These are phyloP conservation scores for Sophora flavescens DNA, from an alignment of 306 rosid species.

Conservation along the genomic window DNA sequence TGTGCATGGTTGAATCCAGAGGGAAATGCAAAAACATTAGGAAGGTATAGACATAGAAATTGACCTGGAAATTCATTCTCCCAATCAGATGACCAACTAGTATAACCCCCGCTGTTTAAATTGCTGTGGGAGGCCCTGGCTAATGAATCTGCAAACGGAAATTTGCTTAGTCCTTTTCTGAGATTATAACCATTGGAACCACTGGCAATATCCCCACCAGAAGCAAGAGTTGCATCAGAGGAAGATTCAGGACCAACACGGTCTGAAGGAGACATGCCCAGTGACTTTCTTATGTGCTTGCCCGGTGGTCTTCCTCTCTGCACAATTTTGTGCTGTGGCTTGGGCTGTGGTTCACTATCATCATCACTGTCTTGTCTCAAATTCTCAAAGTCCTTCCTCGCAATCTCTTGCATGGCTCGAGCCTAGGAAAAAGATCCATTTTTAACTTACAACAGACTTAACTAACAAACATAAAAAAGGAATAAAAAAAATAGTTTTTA, in stretches of 20 bases:
- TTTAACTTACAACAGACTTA: slow-evolving; percentile 31
- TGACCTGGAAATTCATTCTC: slow-evolving; percentile 93
- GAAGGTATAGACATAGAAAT: slow-evolving; percentile 13
- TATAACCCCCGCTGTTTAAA: slow-evolving; percentile 62
- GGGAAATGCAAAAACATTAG: slow-evolving; percentile 14
- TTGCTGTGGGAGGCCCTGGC: slow-evolving; percentile 53
- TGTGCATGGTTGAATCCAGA: background rate
- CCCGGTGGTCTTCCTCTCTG: slow-evolving; percentile 96
- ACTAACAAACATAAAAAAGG: slow-evolving; percentile 8
- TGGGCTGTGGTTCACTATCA: slow-evolving; percentile 70
- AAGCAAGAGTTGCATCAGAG: slow-evolving; percentile 70
- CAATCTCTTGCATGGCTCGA: slow-evolving; percentile 87
- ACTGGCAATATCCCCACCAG: slow-evolving; percentile 69
- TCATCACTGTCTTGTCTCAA: slow-evolving; percentile 84
- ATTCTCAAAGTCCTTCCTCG: slow-evolving; percentile 87
- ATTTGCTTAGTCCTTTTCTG: slow-evolving; percentile 65
- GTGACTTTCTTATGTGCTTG: slow-evolving; percentile 63
- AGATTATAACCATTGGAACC: slow-evolving; percentile 73
- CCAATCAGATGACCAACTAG: slow-evolving; percentile 75
- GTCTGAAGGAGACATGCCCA: slow-evolving; percentile 60
- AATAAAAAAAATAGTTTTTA: slow-evolving; percentile 16
- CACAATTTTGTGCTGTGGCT: slow-evolving; percentile 69
- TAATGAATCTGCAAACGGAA: slow-evolving; percentile 57
- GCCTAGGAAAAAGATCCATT: slow-evolving; percentile 61
- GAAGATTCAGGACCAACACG: slow-evolving; percentile 61